Evolutionary conservation across 768 basidiomycete genomes (phyloP).

Genomic region (Hericium alpestre): DNA sequence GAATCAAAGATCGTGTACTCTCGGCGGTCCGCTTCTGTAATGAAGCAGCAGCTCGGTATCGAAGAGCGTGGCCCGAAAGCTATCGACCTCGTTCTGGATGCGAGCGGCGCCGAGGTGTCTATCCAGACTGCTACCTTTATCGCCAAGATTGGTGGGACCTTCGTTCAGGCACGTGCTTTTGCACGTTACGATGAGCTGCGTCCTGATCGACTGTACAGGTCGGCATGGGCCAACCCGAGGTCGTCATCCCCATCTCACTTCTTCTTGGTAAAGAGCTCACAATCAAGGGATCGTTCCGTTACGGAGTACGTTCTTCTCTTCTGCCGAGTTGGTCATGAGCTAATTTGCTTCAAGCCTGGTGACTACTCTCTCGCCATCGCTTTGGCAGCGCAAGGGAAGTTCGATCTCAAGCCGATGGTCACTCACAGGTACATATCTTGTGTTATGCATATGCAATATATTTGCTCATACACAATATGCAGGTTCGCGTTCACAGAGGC

Average conservation of each 20-base stretch:
- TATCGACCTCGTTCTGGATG: slow-evolving; percentile 84
- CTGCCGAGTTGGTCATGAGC: not conserved
- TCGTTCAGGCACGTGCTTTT: slow-evolving; percentile 43
- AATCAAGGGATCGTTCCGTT: slow-evolving; percentile 89
- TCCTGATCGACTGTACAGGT: slow-evolving; percentile 41
- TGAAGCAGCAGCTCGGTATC: slow-evolving; percentile 58
- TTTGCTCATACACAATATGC: not conserved
- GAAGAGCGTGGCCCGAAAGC: slow-evolving; percentile 57
- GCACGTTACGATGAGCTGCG: not conserved
- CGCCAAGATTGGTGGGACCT: slow-evolving; percentile 65
- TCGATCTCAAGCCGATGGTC: slow-evolving; percentile 81
- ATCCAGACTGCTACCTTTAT: slow-evolving; percentile 79
- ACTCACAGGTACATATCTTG: slow-evolving; percentile 58
- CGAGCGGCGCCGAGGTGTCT: slow-evolving; percentile 86
- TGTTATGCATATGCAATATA: not conserved
- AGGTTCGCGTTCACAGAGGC: slow-evolving; percentile 75
- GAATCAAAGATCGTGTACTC: slow-evolving; percentile 68
- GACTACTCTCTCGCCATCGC: slow-evolving; percentile 81
- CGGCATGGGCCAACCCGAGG: slow-evolving; percentile 76
- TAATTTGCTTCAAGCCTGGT: slow-evolving; percentile 43
- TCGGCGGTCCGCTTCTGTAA: slow-evolving; percentile 51
- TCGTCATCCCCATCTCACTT: slow-evolving; percentile 60
- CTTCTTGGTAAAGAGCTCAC: slow-evolving; percentile 70
- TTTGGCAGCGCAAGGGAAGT: slow-evolving; percentile 68
- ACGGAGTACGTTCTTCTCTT: slow-evolving; percentile 40